phyloP scores from a whole-genome alignment of 345 rosid species.

The Eucalyptus shirleyi region DNA sequence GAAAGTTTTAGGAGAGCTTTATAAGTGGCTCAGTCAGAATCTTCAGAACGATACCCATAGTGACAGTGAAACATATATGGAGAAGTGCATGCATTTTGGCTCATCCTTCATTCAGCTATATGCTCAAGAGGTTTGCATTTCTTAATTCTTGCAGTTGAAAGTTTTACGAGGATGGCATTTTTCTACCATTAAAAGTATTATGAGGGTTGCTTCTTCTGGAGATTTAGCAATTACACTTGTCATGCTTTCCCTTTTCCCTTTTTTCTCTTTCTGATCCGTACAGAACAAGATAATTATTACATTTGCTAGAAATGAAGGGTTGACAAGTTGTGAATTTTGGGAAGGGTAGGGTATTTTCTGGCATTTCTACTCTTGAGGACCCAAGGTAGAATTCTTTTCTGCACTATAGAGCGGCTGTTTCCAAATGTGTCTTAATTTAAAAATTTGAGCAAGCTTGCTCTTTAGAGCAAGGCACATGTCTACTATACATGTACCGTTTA shows the following conservation, averaged over 20 bases:
- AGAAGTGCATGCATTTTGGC: conserved; percentile 31
- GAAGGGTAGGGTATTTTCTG: not conserved
- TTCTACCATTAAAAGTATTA: not conserved
- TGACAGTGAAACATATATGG: conserved; percentile 16
- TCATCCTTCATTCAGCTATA: conserved; percentile 58
- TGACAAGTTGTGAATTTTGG: not conserved
- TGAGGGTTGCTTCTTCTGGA: not conserved
- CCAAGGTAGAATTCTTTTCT: not conserved
- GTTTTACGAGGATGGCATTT: not conserved
- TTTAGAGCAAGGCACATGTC: not conserved
- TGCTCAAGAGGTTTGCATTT: conserved; percentile 55
- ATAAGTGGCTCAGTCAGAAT: conserved; percentile 49
- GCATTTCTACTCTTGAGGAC: not conserved
- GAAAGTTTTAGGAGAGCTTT: conserved; percentile 38
- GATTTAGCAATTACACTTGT: not conserved
- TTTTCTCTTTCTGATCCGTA: not conserved
- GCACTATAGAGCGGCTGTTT: not conserved
- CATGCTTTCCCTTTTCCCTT: not conserved
- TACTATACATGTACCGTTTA: not conserved
- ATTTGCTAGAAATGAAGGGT: not conserved
- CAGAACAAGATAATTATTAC: not conserved
- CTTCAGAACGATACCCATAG: conserved; percentile 8
- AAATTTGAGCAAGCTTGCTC: not conserved
- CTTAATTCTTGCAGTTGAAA: not conserved
- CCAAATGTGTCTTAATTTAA: not conserved